Percentiles rank a stretch among this genome's conserved stretches.
phyloP scores from a whole-genome alignment of 352 stramenopile species.

The Pythium sukuiense region DNA sequence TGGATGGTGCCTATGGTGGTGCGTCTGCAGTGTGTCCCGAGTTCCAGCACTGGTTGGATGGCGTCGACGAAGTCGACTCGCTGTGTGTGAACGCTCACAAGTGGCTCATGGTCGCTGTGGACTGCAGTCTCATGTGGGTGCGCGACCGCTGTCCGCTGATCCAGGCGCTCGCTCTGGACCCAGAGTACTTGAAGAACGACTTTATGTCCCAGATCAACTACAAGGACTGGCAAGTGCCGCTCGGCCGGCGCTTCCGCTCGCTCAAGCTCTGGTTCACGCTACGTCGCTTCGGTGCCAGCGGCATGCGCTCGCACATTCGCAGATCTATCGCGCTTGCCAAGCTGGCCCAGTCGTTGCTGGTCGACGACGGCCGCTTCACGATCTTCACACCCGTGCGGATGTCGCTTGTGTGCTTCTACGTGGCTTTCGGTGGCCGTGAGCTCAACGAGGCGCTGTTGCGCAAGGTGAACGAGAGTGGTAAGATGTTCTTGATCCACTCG shows the following conservation, averaged over 20 bases:
- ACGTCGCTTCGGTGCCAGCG: constrained; percentile 54
- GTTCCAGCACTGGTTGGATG: constrained; percentile 49
- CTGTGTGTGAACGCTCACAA: constrained; percentile 79
- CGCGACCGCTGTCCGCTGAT: constrained; percentile 56
- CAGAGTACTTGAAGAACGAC: constrained; percentile 76
- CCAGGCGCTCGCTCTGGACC: constrained; percentile 54
- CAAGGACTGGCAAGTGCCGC: constrained; percentile 79
- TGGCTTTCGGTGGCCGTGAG: constrained; percentile 44
- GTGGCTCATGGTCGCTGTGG: constrained; percentile 68
- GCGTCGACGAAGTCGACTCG: constrained; percentile 66
- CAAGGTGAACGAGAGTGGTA: constrained; percentile 54
- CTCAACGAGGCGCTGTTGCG: constrained; percentile 52
- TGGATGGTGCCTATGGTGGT: constrained; percentile 69
- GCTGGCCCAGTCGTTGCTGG: constrained; percentile 40
- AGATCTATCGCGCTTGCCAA: constrained; percentile 48
- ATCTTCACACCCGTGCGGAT: constrained; percentile 51
- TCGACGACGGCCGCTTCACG: constrained; percentile 46
- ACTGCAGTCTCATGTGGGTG: constrained; percentile 68
- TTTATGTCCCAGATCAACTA: constrained; percentile 60
- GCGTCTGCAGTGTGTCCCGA: constrained; percentile 53
- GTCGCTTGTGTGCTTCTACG: constrained; percentile 66
- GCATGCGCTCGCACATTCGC: constrained; percentile 53
- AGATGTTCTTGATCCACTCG: constrained; percentile 66
- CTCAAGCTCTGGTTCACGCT: constrained; percentile 79
- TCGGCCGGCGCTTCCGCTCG: constrained; percentile 63